Evolutionary conservation across 164 flowering plant species (phyloP), one percentile per base, ranked within the genome.

Genomic region (Vitis rotundifolia): DNA sequence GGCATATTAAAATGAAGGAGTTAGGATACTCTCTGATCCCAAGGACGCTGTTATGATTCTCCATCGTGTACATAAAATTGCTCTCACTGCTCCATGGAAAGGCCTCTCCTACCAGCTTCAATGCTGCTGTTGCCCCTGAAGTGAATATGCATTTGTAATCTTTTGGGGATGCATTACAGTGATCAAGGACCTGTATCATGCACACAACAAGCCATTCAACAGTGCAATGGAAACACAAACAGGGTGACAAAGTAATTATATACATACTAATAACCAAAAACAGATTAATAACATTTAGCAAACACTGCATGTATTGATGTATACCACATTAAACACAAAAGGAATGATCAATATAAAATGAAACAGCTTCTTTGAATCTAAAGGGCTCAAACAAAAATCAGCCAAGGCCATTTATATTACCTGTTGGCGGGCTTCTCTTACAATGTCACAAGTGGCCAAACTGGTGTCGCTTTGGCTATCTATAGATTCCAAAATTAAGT

Each of bases 21-120:
- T 37, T 15, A 83, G 93, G 95, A 89, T 92, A 95, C 98, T 95
- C 99, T 85, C 98, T 81, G 19, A 95, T 90, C 19, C 99, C 99
- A 77, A 95, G 90, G 26, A 93, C 99, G 79, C 99, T 95, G 63
- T 95, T 95, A 72, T 95, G 99, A 73, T 95, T 95, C 79, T 95
- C 99, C 91, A 81, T 85, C 12, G 97, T 90, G 81, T 95, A 95
- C 89, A 85, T 82, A 71, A 84, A 95, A 73, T 78, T 75, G 84
- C 99, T 90, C 56, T 82, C 79, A 49, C 66, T 67, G 73, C 87
- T 87, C 98, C 98, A 95, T 49, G 99, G 99, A 76, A 95, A 95
- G 63, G 91, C 79, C 80, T 95, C 98, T 9, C 98, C 99, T 10
- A 95, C 87, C 68, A 95, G 80, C 79, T 95, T 95, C 66, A 95